Conservation (phyloP, 2,329 filamentous ascomycete genomes). For the Alternaria panax region DNA sequence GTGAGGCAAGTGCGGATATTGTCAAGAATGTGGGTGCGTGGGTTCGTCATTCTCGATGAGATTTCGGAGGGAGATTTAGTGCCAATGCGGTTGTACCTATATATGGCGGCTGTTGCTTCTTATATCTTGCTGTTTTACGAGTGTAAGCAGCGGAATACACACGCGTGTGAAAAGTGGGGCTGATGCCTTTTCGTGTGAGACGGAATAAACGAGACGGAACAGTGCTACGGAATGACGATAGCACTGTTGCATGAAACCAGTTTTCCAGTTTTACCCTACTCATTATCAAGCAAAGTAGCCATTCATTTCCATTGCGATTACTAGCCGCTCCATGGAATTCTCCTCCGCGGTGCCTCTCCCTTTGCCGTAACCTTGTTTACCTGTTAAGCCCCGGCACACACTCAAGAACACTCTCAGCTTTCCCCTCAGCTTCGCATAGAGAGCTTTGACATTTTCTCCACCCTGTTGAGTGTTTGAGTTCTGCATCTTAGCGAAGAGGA, state of each 20-base stretch:
- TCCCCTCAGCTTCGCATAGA: constrained; percentile 73
- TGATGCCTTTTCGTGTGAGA: not conserved
- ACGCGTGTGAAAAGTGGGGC: constrained; percentile 4
- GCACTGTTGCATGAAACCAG: too few species aligned
- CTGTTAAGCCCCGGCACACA: constrained; percentile 72
- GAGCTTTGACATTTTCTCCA: constrained; percentile 47
- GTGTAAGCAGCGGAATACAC: not conserved
- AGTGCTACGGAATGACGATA: not conserved
- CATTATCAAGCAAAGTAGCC: constrained; percentile 62
- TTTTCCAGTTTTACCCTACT: too few species aligned
- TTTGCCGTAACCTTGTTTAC: constrained; percentile 61
- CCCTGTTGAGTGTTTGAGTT: constrained; percentile 31
- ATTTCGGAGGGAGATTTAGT: not conserved
- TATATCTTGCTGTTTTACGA: not conserved
- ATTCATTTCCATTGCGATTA: constrained; percentile 75
- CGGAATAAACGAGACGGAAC: not conserved
- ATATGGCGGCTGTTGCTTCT: not conserved
- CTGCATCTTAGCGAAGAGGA: constrained; percentile 64
- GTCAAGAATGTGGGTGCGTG: constrained; percentile 25
- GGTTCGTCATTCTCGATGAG: not conserved
- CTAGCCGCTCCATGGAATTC: constrained; percentile 72
- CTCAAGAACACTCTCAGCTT: constrained; percentile 77
- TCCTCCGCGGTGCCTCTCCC: constrained; percentile 52
- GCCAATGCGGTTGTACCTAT: not conserved
- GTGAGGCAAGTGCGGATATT: constrained; percentile 32